These are phyloP conservation scores for Suhomyces guaymorum DNA, from an alignment of 1,139 yeast genomes.

Conservation along the genomic window DNA sequence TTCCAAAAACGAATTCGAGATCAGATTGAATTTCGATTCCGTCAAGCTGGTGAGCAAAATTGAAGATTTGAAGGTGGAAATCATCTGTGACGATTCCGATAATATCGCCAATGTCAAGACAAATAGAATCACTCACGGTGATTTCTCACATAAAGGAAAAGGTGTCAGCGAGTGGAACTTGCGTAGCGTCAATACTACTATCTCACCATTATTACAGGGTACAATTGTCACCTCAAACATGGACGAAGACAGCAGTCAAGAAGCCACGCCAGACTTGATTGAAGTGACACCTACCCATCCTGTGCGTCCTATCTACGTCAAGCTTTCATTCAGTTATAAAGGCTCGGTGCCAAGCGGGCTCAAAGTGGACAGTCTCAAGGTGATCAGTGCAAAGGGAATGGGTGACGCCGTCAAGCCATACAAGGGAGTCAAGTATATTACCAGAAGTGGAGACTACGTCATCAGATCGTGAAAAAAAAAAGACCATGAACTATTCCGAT, in stretches of 20 bases:
- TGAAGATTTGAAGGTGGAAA: slow-evolving; percentile 56
- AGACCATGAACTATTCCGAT: neutral
- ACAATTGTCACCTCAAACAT: slow-evolving; percentile 23
- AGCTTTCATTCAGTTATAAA: slow-evolving; percentile 57
- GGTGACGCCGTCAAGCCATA: slow-evolving; percentile 72
- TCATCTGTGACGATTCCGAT: slow-evolving; percentile 35
- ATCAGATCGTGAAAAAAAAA: slow-evolving; percentile 21
- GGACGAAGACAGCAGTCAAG: slow-evolving; percentile 12
- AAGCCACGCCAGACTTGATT: slow-evolving; percentile 10
- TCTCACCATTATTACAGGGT: slow-evolving; percentile 71
- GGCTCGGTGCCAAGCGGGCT: slow-evolving; percentile 80
- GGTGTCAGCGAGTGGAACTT: slow-evolving; percentile 75
- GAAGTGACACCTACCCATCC: slow-evolving; percentile 14
- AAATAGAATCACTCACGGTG: slow-evolving; percentile 70
- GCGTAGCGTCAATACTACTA: slow-evolving; percentile 60
- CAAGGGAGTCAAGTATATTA: slow-evolving; percentile 86
- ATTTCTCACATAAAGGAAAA: slow-evolving; percentile 54
- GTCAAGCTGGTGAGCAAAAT: slow-evolving; percentile 53
- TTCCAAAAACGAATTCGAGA: slow-evolving; percentile 71
- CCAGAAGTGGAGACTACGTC: slow-evolving; percentile 62
- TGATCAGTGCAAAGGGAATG: slow-evolving; percentile 58
- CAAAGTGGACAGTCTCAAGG: slow-evolving; percentile 64
- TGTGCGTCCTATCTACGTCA: slow-evolving; percentile 52
- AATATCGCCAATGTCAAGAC: slow-evolving; percentile 42
- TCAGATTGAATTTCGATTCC: slow-evolving; percentile 56